Conservation (phyloP, 2,329 filamentous ascomycete species). For the Tolypocladium album region DNA sequence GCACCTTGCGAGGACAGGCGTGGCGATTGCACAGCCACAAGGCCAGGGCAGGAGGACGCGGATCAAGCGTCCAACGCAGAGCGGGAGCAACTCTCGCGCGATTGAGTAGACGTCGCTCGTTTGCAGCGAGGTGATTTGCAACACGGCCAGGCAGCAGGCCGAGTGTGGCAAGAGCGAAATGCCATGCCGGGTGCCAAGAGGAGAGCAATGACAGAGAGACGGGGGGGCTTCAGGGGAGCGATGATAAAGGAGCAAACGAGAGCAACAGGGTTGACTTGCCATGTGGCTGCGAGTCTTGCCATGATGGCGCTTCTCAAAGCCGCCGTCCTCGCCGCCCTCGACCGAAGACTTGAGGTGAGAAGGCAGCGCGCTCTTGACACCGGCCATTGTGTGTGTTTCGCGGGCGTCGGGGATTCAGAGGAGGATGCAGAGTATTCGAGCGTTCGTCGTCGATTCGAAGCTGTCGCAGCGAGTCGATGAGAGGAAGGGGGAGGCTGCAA, state of each 20-base stretch:
- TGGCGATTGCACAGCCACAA: background rate
- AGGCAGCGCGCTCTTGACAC: conserved; percentile 67
- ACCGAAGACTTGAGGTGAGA: conserved; percentile 66
- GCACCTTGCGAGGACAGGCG: background rate
- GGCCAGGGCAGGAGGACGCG: background rate
- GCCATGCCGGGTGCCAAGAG: background rate
- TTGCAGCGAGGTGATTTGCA: background rate
- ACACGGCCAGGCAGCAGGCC: background rate
- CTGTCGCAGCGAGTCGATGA: background rate
- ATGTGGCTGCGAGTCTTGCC: conserved; percentile 81
- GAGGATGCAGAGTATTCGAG: background rate
- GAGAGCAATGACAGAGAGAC: background rate
- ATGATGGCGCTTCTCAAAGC: conserved; percentile 57
- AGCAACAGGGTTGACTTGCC: conserved; percentile 42
- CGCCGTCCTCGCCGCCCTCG: conserved; percentile 26
- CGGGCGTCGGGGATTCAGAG: background rate
- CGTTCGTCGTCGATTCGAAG: background rate
- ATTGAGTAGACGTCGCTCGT: background rate
- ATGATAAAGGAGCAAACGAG: background rate
- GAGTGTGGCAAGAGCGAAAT: background rate
- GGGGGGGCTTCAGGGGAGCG: background rate
- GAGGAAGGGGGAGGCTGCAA: background rate
- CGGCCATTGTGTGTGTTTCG: conserved; percentile 48
- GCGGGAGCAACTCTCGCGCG: background rate
- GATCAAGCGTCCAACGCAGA: background rate